Evolutionary conservation across 164 flowering plant genomes (phyloP).

Genomic region (Macadamia integrifolia): DNA sequence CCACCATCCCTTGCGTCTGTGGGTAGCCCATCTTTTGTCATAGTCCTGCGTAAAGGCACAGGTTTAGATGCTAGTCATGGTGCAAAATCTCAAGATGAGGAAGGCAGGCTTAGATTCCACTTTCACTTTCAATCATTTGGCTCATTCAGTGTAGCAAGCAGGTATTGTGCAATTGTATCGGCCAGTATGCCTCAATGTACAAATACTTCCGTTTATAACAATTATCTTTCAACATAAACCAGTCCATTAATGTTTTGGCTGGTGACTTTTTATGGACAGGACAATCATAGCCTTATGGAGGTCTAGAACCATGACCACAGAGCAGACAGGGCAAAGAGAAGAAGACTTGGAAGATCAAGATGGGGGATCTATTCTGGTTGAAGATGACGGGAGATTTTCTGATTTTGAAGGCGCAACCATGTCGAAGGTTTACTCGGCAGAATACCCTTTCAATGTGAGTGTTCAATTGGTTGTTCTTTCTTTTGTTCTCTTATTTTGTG

Average conservation of each 20-base stretch:
- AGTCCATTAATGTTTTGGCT: too few relatives aligned
- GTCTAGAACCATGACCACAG: conserved; percentile 42
- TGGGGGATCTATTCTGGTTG: conserved; percentile 24
- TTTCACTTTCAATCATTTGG: conserved; percentile 73
- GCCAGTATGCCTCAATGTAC: background rate
- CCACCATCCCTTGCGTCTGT: conserved; percentile 64
- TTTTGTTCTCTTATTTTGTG: background rate
- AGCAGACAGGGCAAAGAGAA: conserved; percentile 43
- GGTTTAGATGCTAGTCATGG: conserved; percentile 71
- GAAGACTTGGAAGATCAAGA: conserved; percentile 51
- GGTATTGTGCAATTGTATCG: conserved; percentile 26
- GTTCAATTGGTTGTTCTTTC: background rate
- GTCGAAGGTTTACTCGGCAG: conserved; percentile 47
- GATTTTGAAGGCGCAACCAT: conserved; percentile 46
- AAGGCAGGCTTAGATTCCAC: conserved; percentile 70
- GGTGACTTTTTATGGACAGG: conserved; percentile 29
- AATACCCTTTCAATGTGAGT: conserved; percentile 58
- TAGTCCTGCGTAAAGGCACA: conserved; percentile 52
- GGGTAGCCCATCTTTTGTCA: conserved; percentile 65
- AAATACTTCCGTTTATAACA: too few relatives aligned
- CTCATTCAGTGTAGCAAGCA: conserved; percentile 63
- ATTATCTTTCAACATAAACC: too few relatives aligned
- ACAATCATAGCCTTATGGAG: conserved; percentile 84
- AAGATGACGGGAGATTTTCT: conserved; percentile 28
- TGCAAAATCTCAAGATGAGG: conserved; percentile 74